A percentile compares a stretch with the other conserved stretches of the same genome.
Conservation (phyloP, 1,139 yeast species). For the Candida sojae region DNA sequence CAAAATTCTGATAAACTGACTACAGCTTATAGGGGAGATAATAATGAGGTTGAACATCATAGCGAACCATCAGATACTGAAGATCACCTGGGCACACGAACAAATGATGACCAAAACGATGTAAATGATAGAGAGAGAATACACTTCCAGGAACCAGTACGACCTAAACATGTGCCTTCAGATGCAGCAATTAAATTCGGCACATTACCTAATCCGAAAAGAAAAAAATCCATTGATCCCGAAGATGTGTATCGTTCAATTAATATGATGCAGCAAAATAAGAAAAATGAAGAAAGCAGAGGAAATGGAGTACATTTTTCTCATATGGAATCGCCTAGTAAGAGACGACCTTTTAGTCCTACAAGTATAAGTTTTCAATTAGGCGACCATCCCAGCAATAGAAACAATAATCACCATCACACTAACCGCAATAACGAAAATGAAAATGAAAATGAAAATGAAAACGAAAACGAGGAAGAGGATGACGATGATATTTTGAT, state of each 20-base stretch:
- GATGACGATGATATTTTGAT: conserved; percentile 83
- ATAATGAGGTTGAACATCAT: conserved; percentile 26
- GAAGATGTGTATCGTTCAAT: conserved; percentile 84
- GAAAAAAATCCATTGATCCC: conserved; percentile 63
- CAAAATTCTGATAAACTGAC: conserved; percentile 1
- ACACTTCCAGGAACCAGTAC: conserved; percentile 5
- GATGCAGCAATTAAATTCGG: conserved; percentile 38
- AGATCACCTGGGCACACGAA: background rate
- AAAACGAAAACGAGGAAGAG: no score
- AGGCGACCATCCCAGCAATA: conserved; percentile 10
- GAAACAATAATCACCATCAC: conserved; percentile 23
- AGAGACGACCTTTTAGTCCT: background rate
- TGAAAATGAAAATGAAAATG: conserved; percentile 17
- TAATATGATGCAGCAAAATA: conserved; percentile 54
- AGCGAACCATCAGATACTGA: conserved; percentile 41
- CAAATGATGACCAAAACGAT: background rate
- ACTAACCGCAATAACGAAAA: conserved; percentile 2
- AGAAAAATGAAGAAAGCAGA: conserved; percentile 16
- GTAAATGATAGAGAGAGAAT: conserved; percentile 47
- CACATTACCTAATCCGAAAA: conserved; percentile 39
- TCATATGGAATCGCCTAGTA: background rate
- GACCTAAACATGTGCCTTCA: conserved; percentile 1
- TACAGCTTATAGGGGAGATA: background rate
- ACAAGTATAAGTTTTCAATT: background rate
- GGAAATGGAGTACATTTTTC: background rate